Evolutionary conservation across 305 asterid genomes (phyloP).

Genomic region (Coffea humblotiana): DNA sequence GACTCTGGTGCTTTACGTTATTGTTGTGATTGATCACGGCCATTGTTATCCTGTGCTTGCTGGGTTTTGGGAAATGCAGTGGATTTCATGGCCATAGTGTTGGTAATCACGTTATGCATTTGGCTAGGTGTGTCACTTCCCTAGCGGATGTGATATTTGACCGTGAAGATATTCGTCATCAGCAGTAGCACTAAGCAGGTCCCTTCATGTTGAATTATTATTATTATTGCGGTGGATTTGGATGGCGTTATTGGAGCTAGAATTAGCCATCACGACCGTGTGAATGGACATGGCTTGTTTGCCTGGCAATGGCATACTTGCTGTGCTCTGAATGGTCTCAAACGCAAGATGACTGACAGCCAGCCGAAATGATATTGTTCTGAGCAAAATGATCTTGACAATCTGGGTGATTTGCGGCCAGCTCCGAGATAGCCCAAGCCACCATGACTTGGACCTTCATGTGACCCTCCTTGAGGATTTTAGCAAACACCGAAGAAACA

Average conservation of each 20-base stretch:
- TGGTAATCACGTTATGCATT: constrained; percentile 16
- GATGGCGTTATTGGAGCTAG: background rate
- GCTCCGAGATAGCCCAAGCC: constrained; percentile 28
- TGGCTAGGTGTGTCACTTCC: constrained; percentile 13
- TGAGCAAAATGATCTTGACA: constrained; percentile 35
- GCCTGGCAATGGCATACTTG: constrained; percentile 24
- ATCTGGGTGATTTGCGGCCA: constrained; percentile 26
- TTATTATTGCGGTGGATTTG: background rate
- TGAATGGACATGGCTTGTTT: constrained; percentile 25
- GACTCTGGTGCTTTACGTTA: background rate
- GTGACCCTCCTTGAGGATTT: constrained; percentile 32
- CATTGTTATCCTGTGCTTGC: background rate
- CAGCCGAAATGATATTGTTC: constrained; percentile 27
- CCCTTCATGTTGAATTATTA: background rate
- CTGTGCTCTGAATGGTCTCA: constrained; percentile 31
- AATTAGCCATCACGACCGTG: constrained; percentile 23
- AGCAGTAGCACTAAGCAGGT: background rate
- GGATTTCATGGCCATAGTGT: constrained; percentile 20
- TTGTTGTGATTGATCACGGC: background rate
- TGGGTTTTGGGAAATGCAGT: background rate
- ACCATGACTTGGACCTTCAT: constrained; percentile 29
- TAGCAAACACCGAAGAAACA: constrained; percentile 26
- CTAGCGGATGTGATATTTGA: constrained; percentile 16
- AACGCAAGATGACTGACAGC: constrained; percentile 28
- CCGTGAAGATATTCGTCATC: background rate